A percentile compares a stretch with the other conserved stretches of the same genome.
phyloP scores from a whole-genome alignment of 2,329 filamentous ascomycete genomes.

The Ceratocystis colombiana region DNA sequence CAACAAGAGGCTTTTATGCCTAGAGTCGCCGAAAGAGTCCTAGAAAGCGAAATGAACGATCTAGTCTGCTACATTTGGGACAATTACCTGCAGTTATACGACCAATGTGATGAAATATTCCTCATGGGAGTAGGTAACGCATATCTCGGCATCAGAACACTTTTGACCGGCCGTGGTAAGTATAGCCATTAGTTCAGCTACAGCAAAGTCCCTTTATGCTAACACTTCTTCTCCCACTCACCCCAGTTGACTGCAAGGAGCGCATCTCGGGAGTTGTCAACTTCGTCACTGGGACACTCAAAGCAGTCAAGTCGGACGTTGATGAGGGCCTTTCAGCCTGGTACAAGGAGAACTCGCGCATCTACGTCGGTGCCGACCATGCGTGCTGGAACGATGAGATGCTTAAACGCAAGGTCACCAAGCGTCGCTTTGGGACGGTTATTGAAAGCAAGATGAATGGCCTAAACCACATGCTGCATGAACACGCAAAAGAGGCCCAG shows the following conservation, averaged over 20 bases:
- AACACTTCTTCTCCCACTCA: conserved; percentile 22
- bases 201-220: conserved; percentile 21
- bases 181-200: conserved; percentile 20
- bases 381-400: conserved; percentile 61
- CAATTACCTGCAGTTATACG: conserved; percentile 79
- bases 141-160: conserved; percentile 69
- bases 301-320: conserved; percentile 67
- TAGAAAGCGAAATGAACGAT: conserved; percentile 56
- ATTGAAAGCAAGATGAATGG: conserved; percentile 41
- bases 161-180: conserved; percentile 66
- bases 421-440: conserved; percentile 51
- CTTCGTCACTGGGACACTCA: conserved; percentile 68
- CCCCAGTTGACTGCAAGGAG: conserved; percentile 48
- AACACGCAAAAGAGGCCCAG: conserved; percentile 43
- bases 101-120: conserved; percentile 63
- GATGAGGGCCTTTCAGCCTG: conserved; percentile 64
- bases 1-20: conserved; percentile 40
- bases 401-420: conserved; percentile 48
- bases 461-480: conserved; percentile 47
- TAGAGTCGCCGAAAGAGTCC: conserved; percentile 37
- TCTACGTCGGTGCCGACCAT: conserved; percentile 68
- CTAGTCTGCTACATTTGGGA: conserved; percentile 87
- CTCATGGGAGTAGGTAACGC: conserved; percentile 85
- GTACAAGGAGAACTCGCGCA: conserved; percentile 72
- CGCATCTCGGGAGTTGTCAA: conserved; percentile 64